These are phyloP conservation scores for Termitomyces titanicus DNA, from an alignment of 768 basidiomycete species.

Conservation along the genomic window DNA sequence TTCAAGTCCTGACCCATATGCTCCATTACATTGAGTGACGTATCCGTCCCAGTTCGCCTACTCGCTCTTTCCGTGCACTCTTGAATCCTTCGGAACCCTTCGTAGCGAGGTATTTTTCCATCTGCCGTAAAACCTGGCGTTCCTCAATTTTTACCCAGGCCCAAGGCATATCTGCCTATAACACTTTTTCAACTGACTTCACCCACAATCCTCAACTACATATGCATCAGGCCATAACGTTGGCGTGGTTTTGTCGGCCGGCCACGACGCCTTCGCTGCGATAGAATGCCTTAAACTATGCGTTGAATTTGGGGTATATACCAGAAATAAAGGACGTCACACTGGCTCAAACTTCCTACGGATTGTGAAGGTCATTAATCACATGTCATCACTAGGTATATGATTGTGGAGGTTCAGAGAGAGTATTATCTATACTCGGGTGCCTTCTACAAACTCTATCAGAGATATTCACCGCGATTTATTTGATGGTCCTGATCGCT, in stretches of 20 bases:
- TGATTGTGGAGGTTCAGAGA: background rate
- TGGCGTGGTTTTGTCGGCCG: background rate
- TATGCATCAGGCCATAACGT: background rate
- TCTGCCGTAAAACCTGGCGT: no score
- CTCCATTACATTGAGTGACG: no score
- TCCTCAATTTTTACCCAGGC: no score
- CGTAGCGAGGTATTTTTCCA: no score
- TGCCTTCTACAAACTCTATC: background rate
- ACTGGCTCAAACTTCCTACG: background rate
- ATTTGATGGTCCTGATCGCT: background rate
- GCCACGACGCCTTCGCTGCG: background rate
- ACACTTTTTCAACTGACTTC: no score
- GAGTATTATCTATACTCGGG: background rate
- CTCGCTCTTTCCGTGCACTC: no score
- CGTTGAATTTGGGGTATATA: background rate
- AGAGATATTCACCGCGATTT: background rate
- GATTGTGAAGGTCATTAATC: background rate
- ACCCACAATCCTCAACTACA: background rate
- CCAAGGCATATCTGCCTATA: no score
- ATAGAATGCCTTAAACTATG: background rate
- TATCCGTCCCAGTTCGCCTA: no score
- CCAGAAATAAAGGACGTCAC: background rate
- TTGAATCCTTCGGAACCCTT: no score
- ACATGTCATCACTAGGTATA: background rate
- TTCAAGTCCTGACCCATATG: no score